Evolutionary conservation across 148 eudicot species (phyloP).

Genomic region (Vaccinium vitisidaea): DNA sequence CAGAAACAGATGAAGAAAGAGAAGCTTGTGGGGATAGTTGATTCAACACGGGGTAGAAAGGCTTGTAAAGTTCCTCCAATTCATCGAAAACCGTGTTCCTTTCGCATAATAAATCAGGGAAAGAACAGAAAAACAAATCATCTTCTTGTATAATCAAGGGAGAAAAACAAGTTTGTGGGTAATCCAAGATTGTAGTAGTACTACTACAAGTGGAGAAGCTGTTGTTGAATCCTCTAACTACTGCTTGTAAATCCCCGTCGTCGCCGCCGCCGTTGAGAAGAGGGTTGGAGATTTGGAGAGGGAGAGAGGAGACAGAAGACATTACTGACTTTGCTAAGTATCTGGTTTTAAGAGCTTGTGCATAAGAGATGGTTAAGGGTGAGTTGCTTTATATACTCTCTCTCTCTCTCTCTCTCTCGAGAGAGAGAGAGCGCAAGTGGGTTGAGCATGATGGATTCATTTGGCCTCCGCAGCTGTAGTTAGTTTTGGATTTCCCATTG

Average conservation of each 20-base stretch:
- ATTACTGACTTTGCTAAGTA: background rate
- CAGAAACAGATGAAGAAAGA: background rate
- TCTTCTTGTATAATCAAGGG: slow-evolving; percentile 6
- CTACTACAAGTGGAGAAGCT: background rate
- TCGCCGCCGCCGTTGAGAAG: background rate
- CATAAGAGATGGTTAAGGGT: background rate
- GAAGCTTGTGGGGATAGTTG: background rate
- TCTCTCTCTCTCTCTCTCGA: too few species aligned
- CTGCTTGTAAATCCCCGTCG: slow-evolving; percentile 58
- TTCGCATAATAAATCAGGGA: slow-evolving; percentile 23
- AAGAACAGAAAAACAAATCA: background rate
- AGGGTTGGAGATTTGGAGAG: background rate
- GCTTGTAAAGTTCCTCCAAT: slow-evolving; percentile 41
- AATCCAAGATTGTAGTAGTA: background rate
- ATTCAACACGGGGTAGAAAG: slow-evolving; percentile 25
- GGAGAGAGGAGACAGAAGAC: background rate
- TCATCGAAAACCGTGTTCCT: slow-evolving; percentile 22
- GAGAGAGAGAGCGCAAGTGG: background rate
- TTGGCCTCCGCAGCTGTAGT: background rate
- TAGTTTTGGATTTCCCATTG: slow-evolving; percentile 2
- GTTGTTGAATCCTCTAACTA: slow-evolving; percentile 36
- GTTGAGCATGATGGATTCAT: background rate
- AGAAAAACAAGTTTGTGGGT: slow-evolving; percentile 10
- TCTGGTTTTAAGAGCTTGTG: background rate
- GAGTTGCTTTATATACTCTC: background rate